Evolutionary conservation across 139 green algal species (phyloP), one percentile per base, ranked within the genome.

Genomic region (Chlorella sorokiniana): DNA sequence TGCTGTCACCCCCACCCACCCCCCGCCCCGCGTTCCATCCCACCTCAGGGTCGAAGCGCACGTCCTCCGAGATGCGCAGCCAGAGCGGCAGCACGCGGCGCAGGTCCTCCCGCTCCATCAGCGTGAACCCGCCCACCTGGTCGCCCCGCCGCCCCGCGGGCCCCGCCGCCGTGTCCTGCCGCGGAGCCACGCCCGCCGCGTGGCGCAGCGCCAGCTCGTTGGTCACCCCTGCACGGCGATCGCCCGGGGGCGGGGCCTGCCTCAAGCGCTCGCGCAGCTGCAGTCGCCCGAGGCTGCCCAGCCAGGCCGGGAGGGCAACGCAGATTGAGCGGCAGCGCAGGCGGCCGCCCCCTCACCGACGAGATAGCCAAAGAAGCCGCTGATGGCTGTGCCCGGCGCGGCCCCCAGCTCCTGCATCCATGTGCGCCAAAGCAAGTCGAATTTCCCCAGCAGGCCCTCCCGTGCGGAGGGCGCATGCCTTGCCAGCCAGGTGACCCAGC

Each of bases 81-180:
- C 95, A 98, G 59, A 91, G 54, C 10, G 90, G 87, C 8, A 87
- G 89, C 70, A 98, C 86, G 23, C 81, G 75, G 41, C 91, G 90
- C 11, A 98, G 74, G 84, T 98, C 95, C 35, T 93, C 86, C 1
- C 72, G 80, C 31, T 93, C 85, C 71, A 98, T 93, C 40, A 98
- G 85, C 41, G 91, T 94, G 83, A 96, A 97, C 11, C 92, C 93
- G 6, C 94, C 94, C 9, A 96, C 75, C 75, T 72, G 40, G 59
- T 71, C 59, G 2, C 75, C 44, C 83, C 69, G 4, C 89, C 91
- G 8, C 85, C 85, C 88, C 56, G 5, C 52, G 22, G 68, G 83
- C 44, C 72, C 88, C 41, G 82, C 85, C 31, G 92, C 74, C 0
- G 89, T 90, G 77, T 97, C 91, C 40, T 94, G 89, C 9, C 90